These are phyloP conservation scores for Austropuccinia psidii DNA, from an alignment of 1,284 basidiomycete genomes.

Conservation along the genomic window DNA sequence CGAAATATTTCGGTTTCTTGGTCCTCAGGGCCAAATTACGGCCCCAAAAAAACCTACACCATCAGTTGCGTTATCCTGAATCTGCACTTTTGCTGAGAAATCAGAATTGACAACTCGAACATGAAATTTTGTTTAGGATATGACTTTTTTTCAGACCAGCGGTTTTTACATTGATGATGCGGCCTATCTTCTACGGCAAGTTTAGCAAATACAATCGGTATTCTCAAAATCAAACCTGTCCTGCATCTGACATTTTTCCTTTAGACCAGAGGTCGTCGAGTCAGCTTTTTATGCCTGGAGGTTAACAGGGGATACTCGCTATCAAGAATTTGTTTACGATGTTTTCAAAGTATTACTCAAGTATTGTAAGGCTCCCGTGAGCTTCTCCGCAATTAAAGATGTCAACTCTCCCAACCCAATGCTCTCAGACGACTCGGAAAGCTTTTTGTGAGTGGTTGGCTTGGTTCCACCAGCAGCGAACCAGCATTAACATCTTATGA, in stretches of 20 bases:
- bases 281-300: slow-evolving; percentile 35
- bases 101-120: not conserved
- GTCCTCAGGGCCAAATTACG: slow-evolving; percentile 4
- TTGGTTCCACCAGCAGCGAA: not conserved
- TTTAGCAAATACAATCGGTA: not conserved
- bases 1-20: slow-evolving; percentile 23
- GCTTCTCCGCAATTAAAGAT: slow-evolving; percentile 21
- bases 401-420: slow-evolving; percentile 6
- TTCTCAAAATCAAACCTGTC: not conserved
- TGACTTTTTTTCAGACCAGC: slow-evolving; percentile 1
- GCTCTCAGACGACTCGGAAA: slow-evolving; percentile 1
- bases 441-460: slow-evolving; percentile 23
- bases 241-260: not conserved
- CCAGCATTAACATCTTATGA: not conserved
- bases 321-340: slow-evolving; percentile 31
- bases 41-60: not conserved
- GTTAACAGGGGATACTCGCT: slow-evolving; percentile 19
- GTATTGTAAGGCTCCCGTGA: slow-evolving; percentile 17
- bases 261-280: slow-evolving; percentile 32
- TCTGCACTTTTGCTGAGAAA: not conserved
- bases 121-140: not conserved
- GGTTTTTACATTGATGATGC: slow-evolving; percentile 13
- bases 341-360: slow-evolving; percentile 18
- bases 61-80: not conserved
- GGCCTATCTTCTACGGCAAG: slow-evolving; percentile 21